These are phyloP conservation scores for Clonostachys byssicola DNA, from an alignment of 2,329 filamentous ascomycete genomes.

Conservation along the genomic window DNA sequence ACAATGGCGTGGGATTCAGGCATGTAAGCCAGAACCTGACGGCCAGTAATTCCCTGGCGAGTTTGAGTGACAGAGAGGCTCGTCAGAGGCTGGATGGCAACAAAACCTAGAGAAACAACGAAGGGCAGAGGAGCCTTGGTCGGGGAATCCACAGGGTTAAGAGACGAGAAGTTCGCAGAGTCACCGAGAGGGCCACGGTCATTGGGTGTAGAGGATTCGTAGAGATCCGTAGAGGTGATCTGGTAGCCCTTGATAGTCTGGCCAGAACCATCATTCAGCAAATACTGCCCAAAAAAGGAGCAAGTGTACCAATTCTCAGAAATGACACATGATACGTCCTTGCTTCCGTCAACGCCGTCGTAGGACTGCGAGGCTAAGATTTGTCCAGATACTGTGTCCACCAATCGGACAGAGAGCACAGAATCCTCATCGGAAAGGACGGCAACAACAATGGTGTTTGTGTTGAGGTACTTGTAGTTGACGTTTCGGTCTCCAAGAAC, in stretches of 20 bases:
- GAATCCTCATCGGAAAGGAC: slow-evolving; percentile 55
- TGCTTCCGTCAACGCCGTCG: slow-evolving; percentile 66
- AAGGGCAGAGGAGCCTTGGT: slow-evolving; percentile 61
- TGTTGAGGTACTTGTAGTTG: slow-evolving; percentile 94
- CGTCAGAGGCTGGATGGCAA: slow-evolving; percentile 75
- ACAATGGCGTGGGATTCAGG: slow-evolving; percentile 70
- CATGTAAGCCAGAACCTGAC: slow-evolving; percentile 76
- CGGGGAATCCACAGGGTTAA: slow-evolving; percentile 58
- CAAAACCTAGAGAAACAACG: slow-evolving; percentile 74
- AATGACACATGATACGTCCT: slow-evolving; percentile 72
- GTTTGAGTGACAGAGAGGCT: slow-evolving; percentile 84
- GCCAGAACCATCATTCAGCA: slow-evolving; percentile 47
- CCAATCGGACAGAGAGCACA: slow-evolving; percentile 68
- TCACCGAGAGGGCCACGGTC: slow-evolving; percentile 77
- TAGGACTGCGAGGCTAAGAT: slow-evolving; percentile 70
- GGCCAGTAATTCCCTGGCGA: slow-evolving; percentile 82
- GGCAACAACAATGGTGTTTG: slow-evolving; percentile 76
- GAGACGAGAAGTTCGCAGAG: slow-evolving; percentile 70
- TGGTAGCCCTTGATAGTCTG: slow-evolving; percentile 76
- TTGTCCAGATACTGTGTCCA: slow-evolving; percentile 83
- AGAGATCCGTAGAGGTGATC: slow-evolving; percentile 81
- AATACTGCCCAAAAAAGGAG: slow-evolving; percentile 65
- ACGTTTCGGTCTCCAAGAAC: slow-evolving; percentile 91
- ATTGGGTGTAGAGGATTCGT: slow-evolving; percentile 79
- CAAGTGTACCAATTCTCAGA: slow-evolving; percentile 97